A percentile compares a stretch with the other conserved stretches of the same genome.
These are phyloP conservation scores for Neurospora sublineolata DNA, from an alignment of 495 filamentous ascomycete species.

Conservation along the genomic window DNA sequence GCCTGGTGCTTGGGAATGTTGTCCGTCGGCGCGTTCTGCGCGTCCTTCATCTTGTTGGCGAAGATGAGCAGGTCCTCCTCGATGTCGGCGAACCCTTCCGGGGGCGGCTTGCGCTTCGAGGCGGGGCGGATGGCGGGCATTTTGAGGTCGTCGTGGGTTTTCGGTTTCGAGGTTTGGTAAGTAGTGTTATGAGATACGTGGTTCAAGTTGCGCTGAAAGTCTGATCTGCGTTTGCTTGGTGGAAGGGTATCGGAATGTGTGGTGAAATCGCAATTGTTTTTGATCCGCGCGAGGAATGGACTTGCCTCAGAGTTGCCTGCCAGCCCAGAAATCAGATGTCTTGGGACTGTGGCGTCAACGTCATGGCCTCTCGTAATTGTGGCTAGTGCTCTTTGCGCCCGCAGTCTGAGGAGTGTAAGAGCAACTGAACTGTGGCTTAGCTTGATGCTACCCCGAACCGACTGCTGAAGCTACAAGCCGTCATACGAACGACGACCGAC, in stretches of 20 bases:
- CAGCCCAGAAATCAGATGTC: neutral
- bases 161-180: conserved; percentile 1
- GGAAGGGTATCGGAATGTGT: neutral
- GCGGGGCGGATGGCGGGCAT: conserved; percentile 82
- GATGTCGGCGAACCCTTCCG: conserved; percentile 90
- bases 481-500: neutral
- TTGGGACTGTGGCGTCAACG: neutral
- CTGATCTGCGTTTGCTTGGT: neutral
- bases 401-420: neutral
- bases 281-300: neutral
- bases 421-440: neutral
- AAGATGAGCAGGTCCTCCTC: conserved; percentile 95
- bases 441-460: neutral
- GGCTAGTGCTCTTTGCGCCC: neutral
- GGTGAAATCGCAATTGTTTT: neutral
- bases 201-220: neutral
- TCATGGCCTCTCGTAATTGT: neutral
- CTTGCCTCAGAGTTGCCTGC: neutral
- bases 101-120: conserved; percentile 78
- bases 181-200: neutral
- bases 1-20: conserved; percentile 64
- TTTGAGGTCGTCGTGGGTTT: conserved; percentile 10
- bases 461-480: neutral
- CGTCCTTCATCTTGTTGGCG: conserved; percentile 97
- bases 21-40: conserved; percentile 56